phyloP scores from a whole-genome alignment of 2,329 filamentous ascomycete genomes.

The Colletotrichum sp. region DNA sequence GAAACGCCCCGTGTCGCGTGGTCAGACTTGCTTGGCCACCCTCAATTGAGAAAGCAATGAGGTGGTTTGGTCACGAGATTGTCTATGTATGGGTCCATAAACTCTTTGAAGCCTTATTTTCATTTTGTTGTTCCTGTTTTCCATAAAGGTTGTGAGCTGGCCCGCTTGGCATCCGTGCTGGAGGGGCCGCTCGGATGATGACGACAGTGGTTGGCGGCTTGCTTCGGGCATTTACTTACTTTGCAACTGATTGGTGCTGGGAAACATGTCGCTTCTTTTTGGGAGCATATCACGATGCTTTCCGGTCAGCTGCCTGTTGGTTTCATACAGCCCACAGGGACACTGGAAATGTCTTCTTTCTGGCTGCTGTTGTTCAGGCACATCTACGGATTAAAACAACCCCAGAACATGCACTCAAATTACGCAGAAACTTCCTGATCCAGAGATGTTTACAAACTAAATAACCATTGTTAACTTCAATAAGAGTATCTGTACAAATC shows the following conservation, averaged over 20 bases:
- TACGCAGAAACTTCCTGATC: too few species aligned
- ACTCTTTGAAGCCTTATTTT: not conserved
- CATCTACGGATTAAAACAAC: not conserved
- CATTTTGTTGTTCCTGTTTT: not conserved
- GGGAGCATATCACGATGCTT: not conserved
- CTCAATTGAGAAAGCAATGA: not conserved
- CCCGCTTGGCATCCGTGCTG: not conserved
- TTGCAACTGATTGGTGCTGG: not conserved
- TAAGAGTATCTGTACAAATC: not conserved
- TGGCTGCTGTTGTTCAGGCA: not conserved
- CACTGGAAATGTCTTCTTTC: not conserved
- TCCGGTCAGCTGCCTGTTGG: not conserved
- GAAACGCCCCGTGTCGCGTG: slow-evolving; percentile 5
- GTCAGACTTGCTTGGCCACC: not conserved
- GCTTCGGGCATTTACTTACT: not conserved
- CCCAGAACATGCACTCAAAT: not conserved
- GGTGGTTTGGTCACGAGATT: not conserved
- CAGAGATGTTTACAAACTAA: too few species aligned
- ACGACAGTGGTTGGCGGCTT: not conserved
- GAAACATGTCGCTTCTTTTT: rapidly evolving
- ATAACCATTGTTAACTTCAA: not conserved
- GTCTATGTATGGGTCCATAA: not conserved
- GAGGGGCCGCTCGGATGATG: not conserved
- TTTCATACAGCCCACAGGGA: not conserved
- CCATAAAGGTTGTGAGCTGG: rapidly evolving